These are phyloP conservation scores for Cladosporium phlei DNA, from an alignment of 2,329 filamentous ascomycete genomes.

Conservation along the genomic window DNA sequence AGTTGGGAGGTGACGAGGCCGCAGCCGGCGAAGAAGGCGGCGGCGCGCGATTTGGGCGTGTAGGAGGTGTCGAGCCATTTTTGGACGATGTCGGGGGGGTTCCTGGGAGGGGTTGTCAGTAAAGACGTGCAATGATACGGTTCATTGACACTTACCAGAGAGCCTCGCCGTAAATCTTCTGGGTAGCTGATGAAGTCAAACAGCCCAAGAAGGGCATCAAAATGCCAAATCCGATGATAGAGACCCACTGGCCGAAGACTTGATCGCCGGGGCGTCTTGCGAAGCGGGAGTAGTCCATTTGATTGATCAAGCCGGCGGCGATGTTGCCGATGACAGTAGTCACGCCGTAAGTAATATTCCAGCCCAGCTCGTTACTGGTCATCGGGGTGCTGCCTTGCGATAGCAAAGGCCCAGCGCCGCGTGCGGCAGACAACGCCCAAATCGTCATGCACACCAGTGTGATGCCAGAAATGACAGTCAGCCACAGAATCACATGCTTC, in stretches of 20 bases:
- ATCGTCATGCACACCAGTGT: constrained; percentile 42
- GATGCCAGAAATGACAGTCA: constrained; percentile 46
- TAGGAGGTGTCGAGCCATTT: constrained; percentile 34
- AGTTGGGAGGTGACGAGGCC: constrained; percentile 45
- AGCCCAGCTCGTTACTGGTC: constrained; percentile 37
- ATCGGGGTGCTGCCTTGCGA: constrained; percentile 17
- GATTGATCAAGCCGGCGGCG: constrained; percentile 44
- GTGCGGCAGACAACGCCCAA: constrained; percentile 53
- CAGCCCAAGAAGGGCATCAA: constrained; percentile 52
- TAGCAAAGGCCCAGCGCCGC: constrained; percentile 25
- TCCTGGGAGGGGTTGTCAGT: constrained; percentile 33
- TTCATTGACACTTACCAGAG: constrained; percentile 38
- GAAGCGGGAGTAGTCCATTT: constrained; percentile 34
- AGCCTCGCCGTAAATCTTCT: constrained; percentile 48
- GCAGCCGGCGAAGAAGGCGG: constrained; percentile 44
- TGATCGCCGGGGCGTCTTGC: constrained; percentile 37
- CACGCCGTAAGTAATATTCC: constrained; percentile 36
- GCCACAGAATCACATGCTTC: constrained; percentile 37
- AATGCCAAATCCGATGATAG: constrained; percentile 47
- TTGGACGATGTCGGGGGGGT: constrained; percentile 40
- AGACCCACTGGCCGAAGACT: constrained; percentile 42
- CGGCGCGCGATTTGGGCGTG: constrained; percentile 35
- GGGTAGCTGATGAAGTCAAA: constrained; percentile 52
- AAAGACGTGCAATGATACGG: constrained; percentile 24
- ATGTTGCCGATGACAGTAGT: constrained; percentile 43